phyloP scores from a whole-genome alignment of 106 monocot genomes.

The Narthecium ossifragum region DNA sequence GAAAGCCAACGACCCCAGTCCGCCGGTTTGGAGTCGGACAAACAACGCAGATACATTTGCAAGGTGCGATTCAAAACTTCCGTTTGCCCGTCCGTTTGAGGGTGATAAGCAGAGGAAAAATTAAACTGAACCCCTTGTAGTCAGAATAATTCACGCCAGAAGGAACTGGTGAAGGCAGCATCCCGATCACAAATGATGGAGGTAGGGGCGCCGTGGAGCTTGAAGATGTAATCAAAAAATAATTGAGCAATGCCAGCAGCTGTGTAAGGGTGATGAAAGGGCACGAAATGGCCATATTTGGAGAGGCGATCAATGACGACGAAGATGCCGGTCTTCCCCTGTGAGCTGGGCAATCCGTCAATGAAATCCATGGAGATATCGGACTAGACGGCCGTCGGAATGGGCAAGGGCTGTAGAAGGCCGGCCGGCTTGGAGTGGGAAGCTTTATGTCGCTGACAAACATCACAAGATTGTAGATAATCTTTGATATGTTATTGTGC shows the following conservation, averaged over 20 bases:
- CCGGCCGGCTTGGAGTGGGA: background rate
- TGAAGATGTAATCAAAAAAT: background rate
- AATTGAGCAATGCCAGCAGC: background rate
- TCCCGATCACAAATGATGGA: background rate
- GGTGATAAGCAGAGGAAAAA: slow-evolving; percentile 3
- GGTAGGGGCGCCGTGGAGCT: slow-evolving; percentile 1
- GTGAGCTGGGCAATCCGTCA: background rate
- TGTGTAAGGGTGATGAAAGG: background rate
- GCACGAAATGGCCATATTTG: slow-evolving; percentile 9
- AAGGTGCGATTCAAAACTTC: slow-evolving; percentile 1
- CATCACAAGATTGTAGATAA: background rate
- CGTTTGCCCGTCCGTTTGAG: slow-evolving; percentile 12
- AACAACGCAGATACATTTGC: slow-evolving; percentile 3
- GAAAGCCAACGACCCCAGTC: background rate
- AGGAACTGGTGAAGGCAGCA: background rate
- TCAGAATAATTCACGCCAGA: slow-evolving; percentile 9
- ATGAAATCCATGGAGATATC: slow-evolving; percentile 13
- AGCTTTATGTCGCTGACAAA: too few relatives aligned
- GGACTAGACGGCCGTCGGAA: background rate
- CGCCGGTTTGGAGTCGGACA: background rate
- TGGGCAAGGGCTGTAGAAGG: slow-evolving; percentile 4
- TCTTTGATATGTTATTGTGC: background rate
- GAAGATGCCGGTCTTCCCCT: background rate
- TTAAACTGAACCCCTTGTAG: background rate
- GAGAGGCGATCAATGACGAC: slow-evolving; percentile 3